These are phyloP conservation scores for Kodamaea leandrae DNA, from an alignment of 805 yeast genomes.

Conservation along the genomic window DNA sequence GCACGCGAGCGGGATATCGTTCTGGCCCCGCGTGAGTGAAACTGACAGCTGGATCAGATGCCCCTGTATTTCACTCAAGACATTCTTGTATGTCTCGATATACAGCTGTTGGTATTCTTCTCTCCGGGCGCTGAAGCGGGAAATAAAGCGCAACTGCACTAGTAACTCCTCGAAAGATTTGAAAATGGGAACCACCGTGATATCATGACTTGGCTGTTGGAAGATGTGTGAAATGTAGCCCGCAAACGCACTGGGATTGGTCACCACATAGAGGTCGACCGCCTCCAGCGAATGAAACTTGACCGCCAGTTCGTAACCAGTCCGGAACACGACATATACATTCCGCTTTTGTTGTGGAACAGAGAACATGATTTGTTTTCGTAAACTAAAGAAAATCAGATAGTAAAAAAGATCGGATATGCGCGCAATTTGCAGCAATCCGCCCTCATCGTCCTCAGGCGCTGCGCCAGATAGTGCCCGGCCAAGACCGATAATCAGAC, in stretches of 20 bases:
- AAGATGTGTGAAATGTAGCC: slow-evolving; percentile 12
- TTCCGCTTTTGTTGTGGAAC: background rate
- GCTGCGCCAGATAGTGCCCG: too few relatives aligned
- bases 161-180: slow-evolving; percentile 13
- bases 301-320: slow-evolving; percentile 13
- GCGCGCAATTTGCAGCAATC: too few relatives aligned
- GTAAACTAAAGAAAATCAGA: too few relatives aligned
- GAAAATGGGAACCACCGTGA: slow-evolving; percentile 12
- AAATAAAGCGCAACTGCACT: slow-evolving; percentile 13
- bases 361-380: slow-evolving; percentile 3
- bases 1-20: slow-evolving; percentile 23
- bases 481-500: too few relatives aligned
- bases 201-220: background rate
- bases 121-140: background rate
- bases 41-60: background rate
- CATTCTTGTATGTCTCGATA: slow-evolving; percentile 6
- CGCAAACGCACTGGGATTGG: slow-evolving; percentile 14
- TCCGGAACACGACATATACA: slow-evolving; percentile 4
- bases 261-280: slow-evolving; percentile 17
- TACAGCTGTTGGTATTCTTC: slow-evolving; percentile 10
- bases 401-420: too few relatives aligned
- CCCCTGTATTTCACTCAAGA: slow-evolving; percentile 8
- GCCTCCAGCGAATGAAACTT: slow-evolving; percentile 9
- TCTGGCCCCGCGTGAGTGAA: slow-evolving; percentile 17
- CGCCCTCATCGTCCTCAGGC: too few relatives aligned